These are phyloP conservation scores for Bjerkandera adusta DNA, from an alignment of 1,284 basidiomycete genomes.

Conservation along the genomic window DNA sequence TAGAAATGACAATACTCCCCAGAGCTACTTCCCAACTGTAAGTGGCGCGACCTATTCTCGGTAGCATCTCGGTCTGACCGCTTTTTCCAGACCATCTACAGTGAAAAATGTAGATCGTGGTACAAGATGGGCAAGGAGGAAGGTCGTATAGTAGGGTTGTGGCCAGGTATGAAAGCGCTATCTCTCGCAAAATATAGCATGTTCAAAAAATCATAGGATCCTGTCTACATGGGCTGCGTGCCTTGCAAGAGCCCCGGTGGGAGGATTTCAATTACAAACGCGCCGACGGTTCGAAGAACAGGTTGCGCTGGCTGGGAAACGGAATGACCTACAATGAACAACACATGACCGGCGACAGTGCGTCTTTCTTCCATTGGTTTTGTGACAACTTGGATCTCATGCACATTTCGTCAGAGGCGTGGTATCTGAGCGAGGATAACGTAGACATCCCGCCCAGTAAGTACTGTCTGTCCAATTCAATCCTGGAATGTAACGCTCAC, in stretches of 20 bases:
- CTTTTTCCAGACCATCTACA: slow-evolving; percentile 52
- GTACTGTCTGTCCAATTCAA: slow-evolving; percentile 1
- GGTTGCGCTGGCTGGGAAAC: slow-evolving; percentile 59
- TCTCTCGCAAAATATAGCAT: not conserved
- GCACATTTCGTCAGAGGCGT: slow-evolving; percentile 8
- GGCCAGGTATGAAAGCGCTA: slow-evolving; percentile 53
- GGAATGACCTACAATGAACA: slow-evolving; percentile 48
- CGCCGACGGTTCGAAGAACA: slow-evolving; percentile 41
- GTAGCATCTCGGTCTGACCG: not conserved
- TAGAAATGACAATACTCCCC: not conserved
- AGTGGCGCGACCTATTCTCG: slow-evolving; percentile 10
- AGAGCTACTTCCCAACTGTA: slow-evolving; percentile 48
- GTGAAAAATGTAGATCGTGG: slow-evolving; percentile 62
- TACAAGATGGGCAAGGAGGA: slow-evolving; percentile 63
- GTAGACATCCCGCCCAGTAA: slow-evolving; percentile 18
- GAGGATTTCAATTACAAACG: slow-evolving; percentile 61
- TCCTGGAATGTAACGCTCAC: not conserved
- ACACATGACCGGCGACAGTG: slow-evolving; percentile 44
- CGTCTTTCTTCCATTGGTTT: slow-evolving; percentile 22
- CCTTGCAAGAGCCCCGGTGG: slow-evolving; percentile 57
- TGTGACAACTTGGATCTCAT: not conserved
- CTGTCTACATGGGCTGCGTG: slow-evolving; percentile 47
- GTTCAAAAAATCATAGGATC: slow-evolving; percentile 49
- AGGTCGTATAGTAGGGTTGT: slow-evolving; percentile 57
- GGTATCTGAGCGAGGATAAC: slow-evolving; percentile 15